Evolutionary conservation across 2,329 filamentous ascomycete species (phyloP).

Genomic region (Botrytis fabae): DNA sequence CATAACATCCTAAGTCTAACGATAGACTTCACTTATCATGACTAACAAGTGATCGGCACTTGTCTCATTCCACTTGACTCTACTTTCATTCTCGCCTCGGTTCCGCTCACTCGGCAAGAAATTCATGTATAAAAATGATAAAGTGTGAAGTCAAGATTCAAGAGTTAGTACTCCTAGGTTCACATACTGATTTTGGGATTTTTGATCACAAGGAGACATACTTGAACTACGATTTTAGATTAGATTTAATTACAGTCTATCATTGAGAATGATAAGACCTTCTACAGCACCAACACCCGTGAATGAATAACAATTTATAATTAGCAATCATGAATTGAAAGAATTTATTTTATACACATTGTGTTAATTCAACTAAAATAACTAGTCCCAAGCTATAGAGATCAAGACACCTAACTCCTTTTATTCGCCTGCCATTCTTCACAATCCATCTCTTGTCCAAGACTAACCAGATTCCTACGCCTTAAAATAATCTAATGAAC

Average conservation of each 20-base stretch:
- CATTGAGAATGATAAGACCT: background rate
- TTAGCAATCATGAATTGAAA: background rate
- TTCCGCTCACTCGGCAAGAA: background rate
- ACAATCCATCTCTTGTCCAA: no score
- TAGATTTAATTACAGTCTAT: background rate
- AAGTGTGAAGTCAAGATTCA: background rate
- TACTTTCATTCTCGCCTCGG: background rate
- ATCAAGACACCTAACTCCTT: background rate
- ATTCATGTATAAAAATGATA: background rate
- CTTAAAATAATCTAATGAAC: constrained; percentile 19
- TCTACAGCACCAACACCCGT: background rate
- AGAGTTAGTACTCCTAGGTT: background rate
- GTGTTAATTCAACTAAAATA: background rate
- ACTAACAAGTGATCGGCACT: background rate
- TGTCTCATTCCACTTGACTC: background rate
- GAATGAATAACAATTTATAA: background rate
- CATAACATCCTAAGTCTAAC: background rate
- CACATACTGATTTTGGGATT: background rate
- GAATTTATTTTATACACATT: background rate
- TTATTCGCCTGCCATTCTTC: background rate
- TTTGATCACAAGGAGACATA: background rate
- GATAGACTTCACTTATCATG: background rate
- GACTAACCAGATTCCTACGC: no score
- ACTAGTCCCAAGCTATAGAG: background rate
- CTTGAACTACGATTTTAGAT: background rate